A percentile compares a stretch with the other conserved stretches of the same genome.
phyloP scores from a whole-genome alignment of 208 protist species.

The Borovskyia barvae region DNA sequence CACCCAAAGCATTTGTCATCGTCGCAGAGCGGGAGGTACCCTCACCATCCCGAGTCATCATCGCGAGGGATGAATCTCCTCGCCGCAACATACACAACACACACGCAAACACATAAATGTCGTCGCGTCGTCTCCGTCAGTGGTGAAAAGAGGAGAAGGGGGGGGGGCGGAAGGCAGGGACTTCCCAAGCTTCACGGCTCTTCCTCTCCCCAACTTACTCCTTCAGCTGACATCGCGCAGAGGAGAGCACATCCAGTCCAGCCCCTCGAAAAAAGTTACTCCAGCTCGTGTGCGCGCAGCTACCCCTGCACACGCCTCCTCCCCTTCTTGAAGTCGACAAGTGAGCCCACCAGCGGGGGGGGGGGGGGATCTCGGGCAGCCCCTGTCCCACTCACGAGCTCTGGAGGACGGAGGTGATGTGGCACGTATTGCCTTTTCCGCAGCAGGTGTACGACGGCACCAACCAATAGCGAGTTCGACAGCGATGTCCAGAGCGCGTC shows the following conservation, averaged over 20 bases:
- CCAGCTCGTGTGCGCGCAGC: conserved; percentile 94
- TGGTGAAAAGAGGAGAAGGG: not conserved
- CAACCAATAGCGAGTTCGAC: conserved; percentile 74
- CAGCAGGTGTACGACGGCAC: conserved; percentile 89
- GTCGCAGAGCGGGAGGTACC: too few species aligned
- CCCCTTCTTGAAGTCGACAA: conserved; percentile 23
- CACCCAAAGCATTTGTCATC: too few species aligned
- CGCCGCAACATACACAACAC: too few species aligned
- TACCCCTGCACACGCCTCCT: conserved; percentile 95
- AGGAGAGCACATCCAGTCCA: conserved; percentile 94
- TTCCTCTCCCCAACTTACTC: conserved; percentile 2
- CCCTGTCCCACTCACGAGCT: conserved; percentile 57
- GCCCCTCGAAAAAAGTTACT: conserved; percentile 96
- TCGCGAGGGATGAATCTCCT: too few species aligned
- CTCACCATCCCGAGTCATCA: too few species aligned
- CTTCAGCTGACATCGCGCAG: conserved; percentile 35
- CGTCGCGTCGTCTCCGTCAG: not conserved
- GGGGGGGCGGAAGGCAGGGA: too few species aligned
- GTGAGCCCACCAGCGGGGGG: too few species aligned
- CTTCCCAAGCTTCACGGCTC: not conserved
- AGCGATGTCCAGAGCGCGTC: conserved; percentile 82
- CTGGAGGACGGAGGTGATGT: conserved; percentile 47
- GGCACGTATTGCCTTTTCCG: conserved; percentile 96
- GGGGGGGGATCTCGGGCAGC: too few species aligned
- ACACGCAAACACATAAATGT: not conserved